Base-by-base conservation (phyloP, 2,329 filamentous ascomycete species). In the Trichoderma sp. region DNA sequence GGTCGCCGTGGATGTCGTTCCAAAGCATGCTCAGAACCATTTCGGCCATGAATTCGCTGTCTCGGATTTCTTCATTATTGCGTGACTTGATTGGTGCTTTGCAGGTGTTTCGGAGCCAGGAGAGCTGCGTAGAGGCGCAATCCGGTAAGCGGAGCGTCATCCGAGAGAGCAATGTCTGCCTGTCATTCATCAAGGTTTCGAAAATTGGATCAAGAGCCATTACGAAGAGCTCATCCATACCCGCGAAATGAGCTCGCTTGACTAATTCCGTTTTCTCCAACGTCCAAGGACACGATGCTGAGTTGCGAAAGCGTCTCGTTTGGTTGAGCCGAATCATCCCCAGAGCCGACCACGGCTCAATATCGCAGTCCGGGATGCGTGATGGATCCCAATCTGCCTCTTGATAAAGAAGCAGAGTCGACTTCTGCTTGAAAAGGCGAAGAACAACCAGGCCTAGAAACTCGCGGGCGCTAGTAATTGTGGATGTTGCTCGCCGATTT, bases 331-430 rank as follows among this genome's bases (percentile, higher is more conserved):
- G 78, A 14, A 79, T 30, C 26, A 74, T n/a, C 2, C 71, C 77
- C 12, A 83, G 43, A 0, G 74, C 2, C 0, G 78, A 81, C 0
- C 11, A 18, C 4, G 78, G 30, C 0, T 73, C 67, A 34, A 84
- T 18, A 1, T 81, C 78, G 0, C 74, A 72, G 51, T 83, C 81
- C 0, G 81, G 79, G 11, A 85, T 81, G 6, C 76, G 76, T 8
- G 82, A 78, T 8, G 76, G 47, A 32, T 81, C 74, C 82, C 81
- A 85, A 7, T 77, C 74, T 7, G 80, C 79, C 8, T 77, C 74
- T 5, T 76, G 76, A 57, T 77, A 82, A 0, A 78, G 30, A 6
- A 77, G 32, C 6, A 83, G 68, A n/a, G 75, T 71, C 0, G 83
- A 80, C 67, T 81, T 82, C 1, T 71, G 74, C 30, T 76, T 80